Evolutionary conservation across 257 asterid genomes (phyloP).

Genomic region (Apocynum venetum): DNA sequence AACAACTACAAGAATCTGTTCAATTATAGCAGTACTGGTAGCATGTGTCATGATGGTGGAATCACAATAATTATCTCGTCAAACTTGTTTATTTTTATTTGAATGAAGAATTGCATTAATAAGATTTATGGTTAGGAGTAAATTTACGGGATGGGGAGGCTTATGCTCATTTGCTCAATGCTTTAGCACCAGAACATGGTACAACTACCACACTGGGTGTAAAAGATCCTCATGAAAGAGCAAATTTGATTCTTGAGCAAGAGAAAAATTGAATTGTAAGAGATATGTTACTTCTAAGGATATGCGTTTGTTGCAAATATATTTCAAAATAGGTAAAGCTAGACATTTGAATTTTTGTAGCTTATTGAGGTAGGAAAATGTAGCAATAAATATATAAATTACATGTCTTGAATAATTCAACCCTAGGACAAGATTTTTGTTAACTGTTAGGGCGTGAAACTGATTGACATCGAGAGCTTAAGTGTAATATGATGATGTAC

Average conservation of each 20-base stretch:
- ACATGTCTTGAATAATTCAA: background rate
- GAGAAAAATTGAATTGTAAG: constrained; percentile 85
- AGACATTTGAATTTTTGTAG: background rate
- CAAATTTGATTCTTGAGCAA: constrained; percentile 77
- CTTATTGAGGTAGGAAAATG: background rate
- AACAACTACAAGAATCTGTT: background rate
- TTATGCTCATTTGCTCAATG: constrained; percentile 79
- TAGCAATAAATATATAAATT: too few relatives aligned
- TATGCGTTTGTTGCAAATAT: constrained; percentile 93
- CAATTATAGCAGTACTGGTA: background rate
- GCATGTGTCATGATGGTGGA: background rate
- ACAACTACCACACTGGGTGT: constrained; percentile 54
- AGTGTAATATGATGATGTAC: background rate
- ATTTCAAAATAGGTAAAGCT: constrained; percentile 75
- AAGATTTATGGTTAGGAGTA: background rate
- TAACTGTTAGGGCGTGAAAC: background rate
- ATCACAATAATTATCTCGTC: background rate
- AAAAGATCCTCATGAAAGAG: constrained; percentile 88
- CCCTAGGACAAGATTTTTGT: background rate
- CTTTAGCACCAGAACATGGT: constrained; percentile 88
- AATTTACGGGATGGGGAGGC: constrained; percentile 86
- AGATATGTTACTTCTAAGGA: constrained; percentile 81
- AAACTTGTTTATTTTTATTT: background rate
- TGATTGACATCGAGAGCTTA: background rate
- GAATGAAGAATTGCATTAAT: background rate